Conservation (phyloP, 805 yeast species). For the Starmerella sirachaensis region DNA sequence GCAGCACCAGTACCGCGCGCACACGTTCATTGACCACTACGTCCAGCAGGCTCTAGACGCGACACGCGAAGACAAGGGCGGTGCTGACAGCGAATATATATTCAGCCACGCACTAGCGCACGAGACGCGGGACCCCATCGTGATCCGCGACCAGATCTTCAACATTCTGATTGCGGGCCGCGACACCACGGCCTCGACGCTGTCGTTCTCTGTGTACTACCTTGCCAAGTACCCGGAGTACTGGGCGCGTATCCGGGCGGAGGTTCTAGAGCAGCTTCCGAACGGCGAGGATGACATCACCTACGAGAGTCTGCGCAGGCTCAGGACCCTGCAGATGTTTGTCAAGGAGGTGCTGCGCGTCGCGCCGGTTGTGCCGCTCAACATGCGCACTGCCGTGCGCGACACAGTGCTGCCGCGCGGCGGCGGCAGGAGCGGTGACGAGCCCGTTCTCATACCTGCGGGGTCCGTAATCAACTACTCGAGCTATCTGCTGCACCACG, state of each 20-base stretch:
- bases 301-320: constrained; percentile 35
- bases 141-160: constrained; percentile 37
- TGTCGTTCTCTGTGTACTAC: constrained; percentile 34
- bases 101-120: constrained; percentile 37
- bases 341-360: constrained; percentile 37
- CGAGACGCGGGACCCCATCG: constrained; percentile 34
- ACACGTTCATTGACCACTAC: constrained; percentile 31
- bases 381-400: constrained; percentile 33
- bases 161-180: constrained; percentile 40
- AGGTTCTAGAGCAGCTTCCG: constrained; percentile 18
- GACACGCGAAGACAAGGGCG: constrained; percentile 9
- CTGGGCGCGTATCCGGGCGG: constrained; percentile 29
- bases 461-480: constrained; percentile 32
- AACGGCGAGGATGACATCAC: constrained; percentile 24
- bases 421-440: constrained; percentile 33
- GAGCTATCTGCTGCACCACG: constrained; percentile 34
- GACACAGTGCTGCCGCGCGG: constrained; percentile 40
- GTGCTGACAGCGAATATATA: constrained; percentile 29
- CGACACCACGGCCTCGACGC: constrained; percentile 40
- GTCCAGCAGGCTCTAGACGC: constrained; percentile 30
- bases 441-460: constrained; percentile 33
- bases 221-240: constrained; percentile 33
- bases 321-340: constrained; percentile 34
- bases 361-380: constrained; percentile 39
- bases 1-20: constrained; percentile 26